Conservation (phyloP, 805 yeast genomes). For the Priceomyces medius region DNA sequence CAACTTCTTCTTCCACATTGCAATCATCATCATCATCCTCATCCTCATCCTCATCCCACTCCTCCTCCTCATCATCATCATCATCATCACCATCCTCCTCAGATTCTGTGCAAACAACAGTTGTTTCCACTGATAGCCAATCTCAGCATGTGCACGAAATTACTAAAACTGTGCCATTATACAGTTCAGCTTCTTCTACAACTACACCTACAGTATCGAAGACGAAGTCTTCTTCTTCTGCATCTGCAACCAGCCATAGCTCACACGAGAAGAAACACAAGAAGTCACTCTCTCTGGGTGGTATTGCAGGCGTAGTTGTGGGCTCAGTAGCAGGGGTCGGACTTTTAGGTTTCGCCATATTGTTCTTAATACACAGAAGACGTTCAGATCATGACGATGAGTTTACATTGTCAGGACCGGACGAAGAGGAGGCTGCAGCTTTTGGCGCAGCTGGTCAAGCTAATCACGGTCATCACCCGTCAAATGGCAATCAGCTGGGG, state of each 20-base stretch:
- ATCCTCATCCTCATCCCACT: slow-evolving; percentile 10
- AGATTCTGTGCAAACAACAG: slow-evolving; percentile 11
- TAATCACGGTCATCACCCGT: slow-evolving; percentile 12
- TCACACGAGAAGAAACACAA: slow-evolving; percentile 12
- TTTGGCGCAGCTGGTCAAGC: slow-evolving; percentile 22
- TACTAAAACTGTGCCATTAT: slow-evolving; percentile 9
- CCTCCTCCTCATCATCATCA: not conserved
- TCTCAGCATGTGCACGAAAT: slow-evolving; percentile 4
- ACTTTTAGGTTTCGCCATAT: slow-evolving; percentile 34
- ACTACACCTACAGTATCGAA: slow-evolving; percentile 9
- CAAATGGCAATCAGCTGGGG: slow-evolving; percentile 13
- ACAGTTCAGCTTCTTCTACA: slow-evolving; percentile 13
- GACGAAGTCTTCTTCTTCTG: slow-evolving; percentile 9
- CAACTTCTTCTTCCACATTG: no score
- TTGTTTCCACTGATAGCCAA: slow-evolving; percentile 18
- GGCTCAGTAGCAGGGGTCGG: slow-evolving; percentile 41
- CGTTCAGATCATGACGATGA: slow-evolving; percentile 43
- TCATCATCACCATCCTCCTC: slow-evolving; percentile 6
- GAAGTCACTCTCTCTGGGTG: slow-evolving; percentile 34
- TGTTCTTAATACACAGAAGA: slow-evolving; percentile 42
- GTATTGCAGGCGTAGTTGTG: slow-evolving; percentile 44
- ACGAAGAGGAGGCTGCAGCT: slow-evolving; percentile 15
- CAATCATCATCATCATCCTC: slow-evolving; percentile 1
- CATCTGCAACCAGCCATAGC: slow-evolving; percentile 9
- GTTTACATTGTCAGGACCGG: slow-evolving; percentile 30